phyloP scores from a whole-genome alignment of 805 yeast species.

The Wickerhamiella dianesei region DNA sequence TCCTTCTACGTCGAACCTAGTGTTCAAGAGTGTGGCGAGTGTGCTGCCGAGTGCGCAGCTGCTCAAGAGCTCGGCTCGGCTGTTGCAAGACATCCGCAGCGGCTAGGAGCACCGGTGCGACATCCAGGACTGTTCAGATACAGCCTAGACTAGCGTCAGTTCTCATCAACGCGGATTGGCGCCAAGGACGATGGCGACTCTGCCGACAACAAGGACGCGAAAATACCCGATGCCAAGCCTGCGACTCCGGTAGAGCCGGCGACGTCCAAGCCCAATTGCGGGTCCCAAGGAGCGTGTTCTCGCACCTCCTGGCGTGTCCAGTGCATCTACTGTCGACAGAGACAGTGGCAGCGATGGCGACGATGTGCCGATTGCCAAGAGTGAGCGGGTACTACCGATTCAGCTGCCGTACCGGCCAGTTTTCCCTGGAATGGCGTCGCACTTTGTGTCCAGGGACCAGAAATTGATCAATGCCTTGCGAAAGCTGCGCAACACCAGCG shows the following conservation, averaged over 20 bases:
- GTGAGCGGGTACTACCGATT: constrained; percentile 33
- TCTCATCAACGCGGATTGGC: too few species aligned
- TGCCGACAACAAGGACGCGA: too few species aligned
- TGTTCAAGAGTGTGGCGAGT: not conserved
- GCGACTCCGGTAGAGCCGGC: too few species aligned
- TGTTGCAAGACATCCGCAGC: not conserved
- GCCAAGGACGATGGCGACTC: too few species aligned
- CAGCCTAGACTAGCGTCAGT: too few species aligned
- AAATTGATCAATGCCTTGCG: constrained; percentile 51
- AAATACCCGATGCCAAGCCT: too few species aligned
- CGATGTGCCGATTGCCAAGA: constrained; percentile 15
- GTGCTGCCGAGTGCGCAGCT: not conserved
- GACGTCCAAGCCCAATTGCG: too few species aligned
- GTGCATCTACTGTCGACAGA: too few species aligned
- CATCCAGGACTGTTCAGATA: too few species aligned
- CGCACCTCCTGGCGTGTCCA: not conserved
- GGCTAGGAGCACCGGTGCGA: too few species aligned
- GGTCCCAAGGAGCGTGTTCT: not conserved
- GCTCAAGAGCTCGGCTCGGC: not conserved
- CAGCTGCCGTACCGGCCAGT: constrained; percentile 43
- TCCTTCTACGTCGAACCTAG: too few species aligned
- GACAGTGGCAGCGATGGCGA: constrained; percentile 7
- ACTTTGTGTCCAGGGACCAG: constrained; percentile 16
- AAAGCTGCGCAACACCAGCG: constrained; percentile 66
- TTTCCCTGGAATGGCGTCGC: constrained; percentile 49